A percentile compares a stretch with the other conserved stretches of the same genome.
These are phyloP conservation scores for Macrolepiota dolichaula DNA, from an alignment of 768 basidiomycete species.

Conservation along the genomic window DNA sequence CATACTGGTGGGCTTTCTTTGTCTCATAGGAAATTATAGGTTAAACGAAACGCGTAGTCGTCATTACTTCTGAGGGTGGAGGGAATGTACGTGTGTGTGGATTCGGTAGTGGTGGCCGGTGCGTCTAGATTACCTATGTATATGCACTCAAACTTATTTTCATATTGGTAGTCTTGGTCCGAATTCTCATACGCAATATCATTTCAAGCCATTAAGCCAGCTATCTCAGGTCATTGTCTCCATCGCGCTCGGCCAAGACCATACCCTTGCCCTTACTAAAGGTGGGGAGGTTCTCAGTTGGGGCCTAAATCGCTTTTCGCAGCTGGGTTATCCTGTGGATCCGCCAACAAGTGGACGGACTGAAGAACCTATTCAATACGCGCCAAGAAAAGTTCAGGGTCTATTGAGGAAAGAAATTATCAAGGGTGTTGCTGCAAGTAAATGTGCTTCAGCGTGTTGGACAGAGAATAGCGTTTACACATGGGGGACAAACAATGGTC, in stretches of 20 bases:
- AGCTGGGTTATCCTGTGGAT: constrained; percentile 86
- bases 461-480: constrained; percentile 70
- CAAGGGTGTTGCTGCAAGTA: constrained; percentile 81
- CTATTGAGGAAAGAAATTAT: constrained; percentile 77
- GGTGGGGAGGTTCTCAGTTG: constrained; percentile 85
- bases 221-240: constrained; percentile 54
- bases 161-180: constrained; percentile 56
- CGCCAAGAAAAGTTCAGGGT: constrained; percentile 71
- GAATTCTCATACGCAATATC: constrained; percentile 75
- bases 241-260: constrained; percentile 90
- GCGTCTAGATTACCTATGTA: constrained; percentile 17
- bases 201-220: constrained; percentile 57
- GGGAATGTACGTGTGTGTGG: constrained; percentile 85
- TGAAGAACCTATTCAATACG: constrained; percentile 75
- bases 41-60: constrained; percentile 27
- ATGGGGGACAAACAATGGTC: constrained; percentile 94
- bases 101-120: constrained; percentile 86
- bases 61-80: constrained; percentile 70
- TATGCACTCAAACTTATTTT: neutral
- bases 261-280: constrained; percentile 82
- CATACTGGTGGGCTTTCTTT: constrained; percentile 63
- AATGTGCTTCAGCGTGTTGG: constrained; percentile 88
- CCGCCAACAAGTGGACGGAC: constrained; percentile 34
- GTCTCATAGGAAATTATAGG: neutral
- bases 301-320: constrained; percentile 87